Conservation (phyloP, 768 basidiomycete genomes). For the Daedaleopsis nitida region DNA sequence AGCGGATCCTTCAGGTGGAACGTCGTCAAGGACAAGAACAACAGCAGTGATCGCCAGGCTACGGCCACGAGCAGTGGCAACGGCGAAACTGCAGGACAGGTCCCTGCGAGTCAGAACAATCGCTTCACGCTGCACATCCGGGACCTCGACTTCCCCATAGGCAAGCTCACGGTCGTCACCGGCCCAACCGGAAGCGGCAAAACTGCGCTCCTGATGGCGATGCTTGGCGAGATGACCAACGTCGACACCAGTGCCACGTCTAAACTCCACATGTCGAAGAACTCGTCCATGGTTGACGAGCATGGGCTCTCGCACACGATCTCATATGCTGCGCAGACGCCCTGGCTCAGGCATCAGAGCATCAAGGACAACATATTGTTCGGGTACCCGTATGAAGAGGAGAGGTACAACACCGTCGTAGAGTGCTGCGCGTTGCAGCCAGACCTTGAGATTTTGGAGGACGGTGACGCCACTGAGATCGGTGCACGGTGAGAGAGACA, state of each 20-base stretch:
- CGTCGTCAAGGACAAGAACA: slow-evolving; percentile 38
- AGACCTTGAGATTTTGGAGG: slow-evolving; percentile 82
- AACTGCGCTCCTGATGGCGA: slow-evolving; percentile 74
- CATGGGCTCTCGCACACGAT: slow-evolving; percentile 57
- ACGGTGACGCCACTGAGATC: slow-evolving; percentile 86
- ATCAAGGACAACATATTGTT: slow-evolving; percentile 68
- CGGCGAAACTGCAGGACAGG: slow-evolving; percentile 10
- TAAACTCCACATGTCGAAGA: slow-evolving; percentile 66
- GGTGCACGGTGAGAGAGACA: slow-evolving; percentile 55
- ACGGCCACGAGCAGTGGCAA: slow-evolving; percentile 20
- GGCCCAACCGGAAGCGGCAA: slow-evolving; percentile 86
- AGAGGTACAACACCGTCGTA: slow-evolving; percentile 72
- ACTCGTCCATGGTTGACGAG: slow-evolving; percentile 57
- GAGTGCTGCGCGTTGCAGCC: slow-evolving; percentile 81
- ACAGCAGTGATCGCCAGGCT: slow-evolving; percentile 25
- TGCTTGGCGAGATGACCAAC: slow-evolving; percentile 72
- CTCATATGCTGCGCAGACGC: slow-evolving; percentile 52
- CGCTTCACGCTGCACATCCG: slow-evolving; percentile 72
- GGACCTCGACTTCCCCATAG: slow-evolving; percentile 69
- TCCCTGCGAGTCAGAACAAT: slow-evolving; percentile 32
- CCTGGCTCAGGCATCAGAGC: slow-evolving; percentile 46
- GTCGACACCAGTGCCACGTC: slow-evolving; percentile 38
- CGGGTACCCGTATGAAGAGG: slow-evolving; percentile 57
- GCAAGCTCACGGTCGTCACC: slow-evolving; percentile 68
- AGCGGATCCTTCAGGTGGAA: slow-evolving; percentile 61